A percentile compares a stretch with the other conserved stretches of the same genome.
phyloP scores from a whole-genome alignment of 441 rosid genomes.

The Euphorbia celastroides region DNA sequence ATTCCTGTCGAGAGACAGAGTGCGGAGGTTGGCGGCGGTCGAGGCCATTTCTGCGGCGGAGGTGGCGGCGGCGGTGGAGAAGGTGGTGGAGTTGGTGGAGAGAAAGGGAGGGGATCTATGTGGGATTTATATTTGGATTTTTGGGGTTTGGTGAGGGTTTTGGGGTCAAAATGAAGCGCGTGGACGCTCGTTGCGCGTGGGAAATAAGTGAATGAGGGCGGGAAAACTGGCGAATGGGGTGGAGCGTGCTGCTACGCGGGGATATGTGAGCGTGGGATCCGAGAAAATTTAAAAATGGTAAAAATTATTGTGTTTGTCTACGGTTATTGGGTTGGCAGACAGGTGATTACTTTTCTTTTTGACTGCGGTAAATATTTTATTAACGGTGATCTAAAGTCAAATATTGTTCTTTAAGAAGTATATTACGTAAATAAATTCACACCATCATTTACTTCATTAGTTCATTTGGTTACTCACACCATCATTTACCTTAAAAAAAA shows the following conservation, averaged over 20 bases:
- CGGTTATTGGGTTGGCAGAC: not conserved
- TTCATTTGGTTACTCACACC: too few relatives aligned
- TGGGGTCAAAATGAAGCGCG: not conserved
- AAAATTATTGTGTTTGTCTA: not conserved
- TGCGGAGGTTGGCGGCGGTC: slow-evolving; percentile 23
- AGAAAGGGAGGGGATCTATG: slow-evolving; percentile 8
- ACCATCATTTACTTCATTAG: too few relatives aligned
- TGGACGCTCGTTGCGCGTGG: slow-evolving; percentile 8
- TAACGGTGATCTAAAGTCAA: too few relatives aligned
- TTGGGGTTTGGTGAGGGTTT: slow-evolving; percentile 23
- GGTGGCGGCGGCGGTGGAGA: not conserved
- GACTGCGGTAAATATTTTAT: too few relatives aligned
- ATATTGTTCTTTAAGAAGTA: too few relatives aligned
- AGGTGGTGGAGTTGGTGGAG: not conserved
- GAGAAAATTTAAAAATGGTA: not conserved
- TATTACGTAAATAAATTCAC: too few relatives aligned
- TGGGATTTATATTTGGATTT: not conserved
- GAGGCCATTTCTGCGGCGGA: slow-evolving; percentile 29
- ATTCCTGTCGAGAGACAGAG: slow-evolving; percentile 7
- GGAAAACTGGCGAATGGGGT: not conserved
- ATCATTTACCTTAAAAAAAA: too few relatives aligned
- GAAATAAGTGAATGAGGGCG: not conserved
- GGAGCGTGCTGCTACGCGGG: not conserved
- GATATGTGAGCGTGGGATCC: not conserved
- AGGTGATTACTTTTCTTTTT: not conserved